Conservation (phyloP, 768 basidiomycete genomes). For the Amanita muscaria region DNA sequence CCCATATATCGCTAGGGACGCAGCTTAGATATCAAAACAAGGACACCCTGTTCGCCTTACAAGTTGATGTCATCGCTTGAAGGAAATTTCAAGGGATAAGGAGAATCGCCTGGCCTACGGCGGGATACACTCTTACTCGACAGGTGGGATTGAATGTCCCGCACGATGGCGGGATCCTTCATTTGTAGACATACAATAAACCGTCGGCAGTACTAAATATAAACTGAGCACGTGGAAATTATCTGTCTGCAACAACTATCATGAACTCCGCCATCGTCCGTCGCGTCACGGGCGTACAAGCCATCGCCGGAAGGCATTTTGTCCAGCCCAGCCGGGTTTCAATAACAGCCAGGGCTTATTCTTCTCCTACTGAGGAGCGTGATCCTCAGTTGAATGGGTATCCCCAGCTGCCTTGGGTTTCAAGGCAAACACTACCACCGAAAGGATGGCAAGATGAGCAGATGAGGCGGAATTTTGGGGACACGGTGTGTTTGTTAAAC, state of each 20-base stretch:
- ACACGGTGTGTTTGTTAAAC: constrained; percentile 49
- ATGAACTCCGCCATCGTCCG: constrained; percentile 33
- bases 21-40: background rate
- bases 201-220: background rate
- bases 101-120: constrained; percentile 40
- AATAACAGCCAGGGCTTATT: constrained; percentile 21
- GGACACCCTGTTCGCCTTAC: constrained; percentile 29
- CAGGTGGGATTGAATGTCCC: background rate
- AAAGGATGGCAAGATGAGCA: constrained; percentile 70
- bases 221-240: background rate
- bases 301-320: constrained; percentile 18
- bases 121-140: constrained; percentile 21
- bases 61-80: constrained; percentile 41
- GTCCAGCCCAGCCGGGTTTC: constrained; percentile 4
- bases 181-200: background rate
- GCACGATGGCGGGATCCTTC: background rate
- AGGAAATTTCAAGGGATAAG: constrained; percentile 44
- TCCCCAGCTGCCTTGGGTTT: constrained; percentile 60
- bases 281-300: constrained; percentile 27
- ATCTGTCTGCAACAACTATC: background rate
- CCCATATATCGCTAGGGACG: constrained; percentile 56
- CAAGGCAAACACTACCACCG: constrained; percentile 54
- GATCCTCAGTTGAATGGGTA: constrained; percentile 71
- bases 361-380: constrained; percentile 29
- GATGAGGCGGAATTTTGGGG: constrained; percentile 74